These are phyloP conservation scores for Cylindrodendrum hubeiense DNA, from an alignment of 2,329 filamentous ascomycete species.

Conservation along the genomic window DNA sequence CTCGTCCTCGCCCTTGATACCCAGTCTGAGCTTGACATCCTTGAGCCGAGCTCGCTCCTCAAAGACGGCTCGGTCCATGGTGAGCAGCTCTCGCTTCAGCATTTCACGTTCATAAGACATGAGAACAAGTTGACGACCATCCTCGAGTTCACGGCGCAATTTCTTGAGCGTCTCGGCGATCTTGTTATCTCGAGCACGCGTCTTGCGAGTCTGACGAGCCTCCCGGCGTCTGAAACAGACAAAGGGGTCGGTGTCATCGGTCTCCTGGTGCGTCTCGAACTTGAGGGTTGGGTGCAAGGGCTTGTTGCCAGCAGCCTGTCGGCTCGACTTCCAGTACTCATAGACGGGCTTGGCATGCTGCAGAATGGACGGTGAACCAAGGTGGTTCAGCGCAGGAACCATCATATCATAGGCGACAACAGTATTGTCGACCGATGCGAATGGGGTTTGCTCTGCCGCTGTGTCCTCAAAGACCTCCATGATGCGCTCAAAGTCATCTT, in stretches of 20 bases:
- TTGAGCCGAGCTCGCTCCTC: slow-evolving; percentile 86
- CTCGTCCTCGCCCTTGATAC: slow-evolving; percentile 93
- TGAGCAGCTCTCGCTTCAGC: slow-evolving; percentile 81
- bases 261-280: slow-evolving; percentile 94
- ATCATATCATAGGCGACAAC: slow-evolving; percentile 83
- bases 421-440: slow-evolving; percentile 89
- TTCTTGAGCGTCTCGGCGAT: slow-evolving; percentile 95
- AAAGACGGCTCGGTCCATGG: slow-evolving; percentile 82
- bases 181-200: slow-evolving; percentile 91
- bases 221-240: slow-evolving; percentile 98
- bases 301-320: slow-evolving; percentile 75
- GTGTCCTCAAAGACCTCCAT: slow-evolving; percentile 97
- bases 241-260: slow-evolving; percentile 95
- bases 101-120: slow-evolving; percentile 85
- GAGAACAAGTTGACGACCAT: slow-evolving; percentile 83
- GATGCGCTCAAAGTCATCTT: slow-evolving; percentile 92
- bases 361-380: slow-evolving; percentile 63
- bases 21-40: slow-evolving; percentile 87
- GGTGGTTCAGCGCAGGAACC: slow-evolving; percentile 72
- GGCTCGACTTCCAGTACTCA: slow-evolving; percentile 86
- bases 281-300: slow-evolving; percentile 84
- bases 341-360: slow-evolving; percentile 82
- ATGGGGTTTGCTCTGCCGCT: slow-evolving; percentile 85
- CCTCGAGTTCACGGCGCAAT: slow-evolving; percentile 89
- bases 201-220: slow-evolving; percentile 94